Conservation (phyloP, 1,284 basidiomycete genomes). For the Inonotus obliquus region DNA sequence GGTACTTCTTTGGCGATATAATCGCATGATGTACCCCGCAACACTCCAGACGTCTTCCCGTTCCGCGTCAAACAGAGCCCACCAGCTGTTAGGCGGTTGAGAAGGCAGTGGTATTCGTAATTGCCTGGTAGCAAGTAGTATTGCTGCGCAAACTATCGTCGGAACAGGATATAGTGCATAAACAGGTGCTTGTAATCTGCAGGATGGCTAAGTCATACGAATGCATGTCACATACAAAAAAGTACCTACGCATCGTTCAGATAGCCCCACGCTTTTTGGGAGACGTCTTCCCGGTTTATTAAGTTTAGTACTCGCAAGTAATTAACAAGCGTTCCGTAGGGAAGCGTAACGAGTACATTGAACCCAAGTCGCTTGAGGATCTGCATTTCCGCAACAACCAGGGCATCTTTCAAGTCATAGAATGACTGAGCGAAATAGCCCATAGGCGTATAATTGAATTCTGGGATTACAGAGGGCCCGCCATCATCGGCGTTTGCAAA, state of each 20-base stretch:
- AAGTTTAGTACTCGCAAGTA: constrained; percentile 90
- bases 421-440: constrained; percentile 81
- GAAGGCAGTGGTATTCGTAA: constrained; percentile 70
- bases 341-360: constrained; percentile 84
- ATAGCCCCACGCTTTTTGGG: constrained; percentile 81
- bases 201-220: constrained; percentile 12
- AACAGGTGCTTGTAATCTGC: constrained; percentile 84
- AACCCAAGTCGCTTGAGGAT: constrained; percentile 91
- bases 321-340: constrained; percentile 93
- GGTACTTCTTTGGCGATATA: constrained; percentile 51
- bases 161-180: constrained; percentile 87
- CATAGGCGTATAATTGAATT: constrained; percentile 79
- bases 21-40: constrained; percentile 72
- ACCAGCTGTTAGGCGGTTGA: constrained; percentile 69
- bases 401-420: constrained; percentile 84
- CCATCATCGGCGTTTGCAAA: constrained; percentile 20
- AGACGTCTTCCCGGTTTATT: constrained; percentile 63
- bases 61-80: constrained; percentile 82
- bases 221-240: constrained; percentile 15
- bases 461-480: constrained; percentile 29
- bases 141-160: constrained; percentile 83
- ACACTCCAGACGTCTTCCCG: constrained; percentile 84
- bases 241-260: constrained; percentile 81
- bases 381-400: constrained; percentile 97
- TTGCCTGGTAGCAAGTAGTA: constrained; percentile 70